Evolutionary conservation across 1,284 basidiomycete species (phyloP).

Genomic region (Apiotrichum montevideense): DNA sequence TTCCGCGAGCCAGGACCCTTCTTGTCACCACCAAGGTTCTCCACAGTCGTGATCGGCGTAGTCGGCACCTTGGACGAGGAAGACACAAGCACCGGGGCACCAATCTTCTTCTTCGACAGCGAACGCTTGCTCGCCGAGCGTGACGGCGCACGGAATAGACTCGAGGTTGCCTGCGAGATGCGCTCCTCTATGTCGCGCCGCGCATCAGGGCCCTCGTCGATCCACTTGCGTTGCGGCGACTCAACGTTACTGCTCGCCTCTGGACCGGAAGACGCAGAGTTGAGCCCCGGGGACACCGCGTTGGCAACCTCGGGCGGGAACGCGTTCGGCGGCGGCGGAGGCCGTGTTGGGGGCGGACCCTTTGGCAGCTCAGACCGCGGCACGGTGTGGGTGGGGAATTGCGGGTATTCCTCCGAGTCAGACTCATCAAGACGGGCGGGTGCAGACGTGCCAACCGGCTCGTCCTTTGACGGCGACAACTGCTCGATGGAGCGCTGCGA

Average conservation of each 20-base stretch:
- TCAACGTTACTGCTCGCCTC: neutral
- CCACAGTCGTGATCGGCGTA: slow-evolving; percentile 16
- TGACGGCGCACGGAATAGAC: slow-evolving; percentile 37
- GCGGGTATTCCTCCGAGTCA: neutral
- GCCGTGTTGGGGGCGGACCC: slow-evolving; percentile 12
- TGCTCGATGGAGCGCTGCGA: neutral
- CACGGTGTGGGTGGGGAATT: slow-evolving; percentile 4
- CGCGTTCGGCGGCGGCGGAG: slow-evolving; percentile 1
- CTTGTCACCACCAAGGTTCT: slow-evolving; percentile 1
- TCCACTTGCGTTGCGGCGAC: slow-evolving; percentile 8
- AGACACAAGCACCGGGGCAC: slow-evolving; percentile 34
- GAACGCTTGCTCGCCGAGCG: slow-evolving; percentile 13
- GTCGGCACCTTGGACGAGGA: slow-evolving; percentile 28
- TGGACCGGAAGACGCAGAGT: neutral
- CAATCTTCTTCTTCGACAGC: slow-evolving; percentile 26
- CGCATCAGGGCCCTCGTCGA: slow-evolving; percentile 31
- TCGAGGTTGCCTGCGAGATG: slow-evolving; percentile 40
- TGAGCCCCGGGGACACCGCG: neutral
- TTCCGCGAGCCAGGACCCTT: slow-evolving; percentile 1
- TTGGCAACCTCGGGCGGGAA: neutral
- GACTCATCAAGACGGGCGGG: neutral
- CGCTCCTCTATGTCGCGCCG: slow-evolving; percentile 41
- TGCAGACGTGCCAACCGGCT: neutral
- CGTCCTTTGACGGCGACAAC: neutral
- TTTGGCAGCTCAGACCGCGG: slow-evolving; percentile 10